Percentiles rank a stretch among this genome's conserved stretches.
Conservation (phyloP, 768 basidiomycete species). For the Lentinus tigrinus region DNA sequence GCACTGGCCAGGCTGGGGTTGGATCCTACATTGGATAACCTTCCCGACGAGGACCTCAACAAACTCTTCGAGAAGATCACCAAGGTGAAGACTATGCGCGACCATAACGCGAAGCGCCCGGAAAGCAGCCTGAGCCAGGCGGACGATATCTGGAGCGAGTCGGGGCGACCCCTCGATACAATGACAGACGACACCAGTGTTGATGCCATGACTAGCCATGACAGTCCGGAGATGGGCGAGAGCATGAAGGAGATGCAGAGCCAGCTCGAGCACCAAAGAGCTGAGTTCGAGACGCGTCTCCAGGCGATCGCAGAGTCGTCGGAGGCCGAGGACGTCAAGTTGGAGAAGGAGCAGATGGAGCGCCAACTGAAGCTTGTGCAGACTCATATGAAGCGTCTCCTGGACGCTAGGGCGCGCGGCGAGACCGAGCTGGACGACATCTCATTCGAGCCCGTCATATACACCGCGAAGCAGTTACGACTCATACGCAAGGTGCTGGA, state of each 20-base stretch:
- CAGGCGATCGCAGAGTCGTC: constrained; percentile 63
- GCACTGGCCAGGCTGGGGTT: constrained; percentile 83
- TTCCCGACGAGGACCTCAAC: constrained; percentile 94
- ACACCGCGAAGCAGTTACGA: constrained; percentile 77
- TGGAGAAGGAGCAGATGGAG: constrained; percentile 92
- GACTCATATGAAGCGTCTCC: constrained; percentile 76
- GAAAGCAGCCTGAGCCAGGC: constrained; percentile 86
- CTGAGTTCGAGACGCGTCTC: constrained; percentile 58
- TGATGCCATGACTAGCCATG: constrained; percentile 56
- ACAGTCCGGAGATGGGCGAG: constrained; percentile 66
- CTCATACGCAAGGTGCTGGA: constrained; percentile 81
- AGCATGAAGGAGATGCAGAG: constrained; percentile 69
- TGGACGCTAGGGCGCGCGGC: constrained; percentile 76
- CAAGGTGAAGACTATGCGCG: constrained; percentile 85
- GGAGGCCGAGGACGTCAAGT: constrained; percentile 83
- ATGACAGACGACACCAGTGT: constrained; percentile 88
- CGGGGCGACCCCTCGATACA: constrained; percentile 76
- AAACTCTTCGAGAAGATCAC: constrained; percentile 93
- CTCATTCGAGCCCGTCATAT: constrained; percentile 78
- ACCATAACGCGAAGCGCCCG: constrained; percentile 76
- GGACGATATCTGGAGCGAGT: constrained; percentile 89
- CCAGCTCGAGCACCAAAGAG: constrained; percentile 54
- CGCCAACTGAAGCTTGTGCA: constrained; percentile 81
- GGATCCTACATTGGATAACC: constrained; percentile 86
- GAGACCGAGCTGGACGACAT: constrained; percentile 62